These are phyloP conservation scores for Ceratocystis huliohia DNA, from an alignment of 2,329 filamentous ascomycete genomes.

Conservation along the genomic window DNA sequence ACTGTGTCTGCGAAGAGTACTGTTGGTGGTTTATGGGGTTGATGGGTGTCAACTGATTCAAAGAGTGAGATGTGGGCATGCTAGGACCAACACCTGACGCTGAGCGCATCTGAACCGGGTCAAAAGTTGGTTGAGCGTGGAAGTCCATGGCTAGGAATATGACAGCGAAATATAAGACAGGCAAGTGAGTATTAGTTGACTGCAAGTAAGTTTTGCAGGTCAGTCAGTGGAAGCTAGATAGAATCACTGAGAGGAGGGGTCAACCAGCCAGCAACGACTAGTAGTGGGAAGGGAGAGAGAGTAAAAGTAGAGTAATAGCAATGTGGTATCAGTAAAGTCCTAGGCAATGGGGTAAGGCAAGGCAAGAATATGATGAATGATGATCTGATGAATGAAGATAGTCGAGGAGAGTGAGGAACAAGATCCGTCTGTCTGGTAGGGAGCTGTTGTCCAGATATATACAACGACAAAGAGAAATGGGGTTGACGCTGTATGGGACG, in stretches of 20 bases:
- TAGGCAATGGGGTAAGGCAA: neutral
- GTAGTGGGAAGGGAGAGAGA: neutral
- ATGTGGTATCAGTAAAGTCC: neutral
- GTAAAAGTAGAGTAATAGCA: neutral
- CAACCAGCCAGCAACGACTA: neutral
- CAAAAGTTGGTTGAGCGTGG: constrained; percentile 10
- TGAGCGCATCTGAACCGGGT: constrained; percentile 14
- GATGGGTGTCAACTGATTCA: constrained; percentile 11
- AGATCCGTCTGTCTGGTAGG: neutral
- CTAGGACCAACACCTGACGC: constrained; percentile 1
- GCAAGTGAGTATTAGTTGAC: neutral
- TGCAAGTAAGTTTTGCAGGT: neutral
- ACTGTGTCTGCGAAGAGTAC: constrained; percentile 10
- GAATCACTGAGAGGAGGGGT: neutral
- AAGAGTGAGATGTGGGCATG: neutral
- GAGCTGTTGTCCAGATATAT: constrained; percentile 5
- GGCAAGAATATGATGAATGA: neutral
- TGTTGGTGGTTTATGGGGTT: constrained; percentile 6
- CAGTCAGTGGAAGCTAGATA: neutral
- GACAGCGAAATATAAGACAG: neutral
- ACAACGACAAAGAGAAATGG: neutral
- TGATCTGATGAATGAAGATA: constrained; percentile 2
- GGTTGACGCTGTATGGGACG: neutral
- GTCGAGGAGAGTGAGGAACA: neutral
- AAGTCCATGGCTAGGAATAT: constrained; percentile 12